Evolutionary conservation across 257 asterid species (phyloP).

Genomic region (Nicotiana attenuata): DNA sequence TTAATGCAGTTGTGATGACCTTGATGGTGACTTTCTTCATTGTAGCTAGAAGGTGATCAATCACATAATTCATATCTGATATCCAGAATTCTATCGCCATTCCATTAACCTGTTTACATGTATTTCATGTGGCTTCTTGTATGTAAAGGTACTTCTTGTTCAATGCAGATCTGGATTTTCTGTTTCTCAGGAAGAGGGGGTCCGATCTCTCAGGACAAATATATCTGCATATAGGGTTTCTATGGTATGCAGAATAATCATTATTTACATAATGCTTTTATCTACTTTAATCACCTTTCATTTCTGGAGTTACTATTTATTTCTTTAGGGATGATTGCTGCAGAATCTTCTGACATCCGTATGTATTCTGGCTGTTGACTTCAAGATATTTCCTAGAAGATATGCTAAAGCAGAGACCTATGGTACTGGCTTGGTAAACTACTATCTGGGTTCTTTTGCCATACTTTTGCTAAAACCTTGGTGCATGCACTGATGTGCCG

Average conservation of each 20-base stretch:
- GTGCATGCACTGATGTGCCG: neutral
- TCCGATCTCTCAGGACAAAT: slow-evolving; percentile 40
- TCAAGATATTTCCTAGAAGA: slow-evolving; percentile 92
- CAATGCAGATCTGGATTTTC: slow-evolving; percentile 58
- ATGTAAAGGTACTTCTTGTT: slow-evolving; percentile 33
- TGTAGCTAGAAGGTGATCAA: slow-evolving; percentile 45
- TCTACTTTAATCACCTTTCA: slow-evolving; percentile 13
- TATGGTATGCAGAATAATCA: slow-evolving; percentile 42
- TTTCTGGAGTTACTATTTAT: slow-evolving; percentile 9
- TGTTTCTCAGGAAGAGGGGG: slow-evolving; percentile 45
- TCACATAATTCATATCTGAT: neutral
- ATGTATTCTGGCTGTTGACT: slow-evolving; percentile 93
- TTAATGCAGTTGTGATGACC: slow-evolving; percentile 36
- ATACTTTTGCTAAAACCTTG: neutral
- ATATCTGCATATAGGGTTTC: slow-evolving; percentile 76
- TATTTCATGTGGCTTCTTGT: slow-evolving; percentile 8
- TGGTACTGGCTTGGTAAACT: slow-evolving; percentile 87
- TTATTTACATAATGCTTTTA: neutral
- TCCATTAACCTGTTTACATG: slow-evolving; percentile 10
- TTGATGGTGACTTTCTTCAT: slow-evolving; percentile 37
- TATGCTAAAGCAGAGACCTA: slow-evolving; percentile 92
- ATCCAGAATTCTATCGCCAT: slow-evolving; percentile 7
- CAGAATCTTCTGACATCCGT: slow-evolving; percentile 81
- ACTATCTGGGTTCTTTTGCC: slow-evolving; percentile 9
- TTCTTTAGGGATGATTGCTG: slow-evolving; percentile 23